Base-by-base conservation (phyloP, 2,329 filamentous ascomycete genomes). In the Fusarium dlaminii region DNA sequence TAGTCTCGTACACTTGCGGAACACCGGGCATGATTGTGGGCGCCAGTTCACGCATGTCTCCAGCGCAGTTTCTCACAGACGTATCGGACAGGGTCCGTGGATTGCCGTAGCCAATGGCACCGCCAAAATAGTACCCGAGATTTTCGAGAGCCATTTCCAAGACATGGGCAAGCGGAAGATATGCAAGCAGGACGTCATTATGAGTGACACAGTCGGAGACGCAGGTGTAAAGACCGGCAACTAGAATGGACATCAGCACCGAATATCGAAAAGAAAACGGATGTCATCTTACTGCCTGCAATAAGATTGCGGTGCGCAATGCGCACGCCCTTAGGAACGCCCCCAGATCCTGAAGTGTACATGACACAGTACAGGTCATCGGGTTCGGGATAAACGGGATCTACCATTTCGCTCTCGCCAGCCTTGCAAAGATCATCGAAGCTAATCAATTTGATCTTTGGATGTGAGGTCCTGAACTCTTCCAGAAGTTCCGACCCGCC, bases 61-160 rank as follows among this genome's bases (percentile, higher is more conserved):
- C 96, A 72, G 92, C 91, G 85, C 94, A 98, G 82, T 98, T 96
- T 72, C 91, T 91, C 82, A 97, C 93, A 13, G 93, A 96, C 4
- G 86, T 84, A 80, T 98, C 96, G 6, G 95, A 93, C 54, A 98
- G 87, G 0, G 96, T 98, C 76, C 93, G 91, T 18, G 94, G 92
- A 80, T 93, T 95, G 66, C 96, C 96, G 82, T 98, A 98, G 56
- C 96, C 96, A 85, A 98, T 91, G 30, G 93, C 94, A 74, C 92
- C 95, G 75, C 96, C 96, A 87, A 96, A 93, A 84, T 91, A 96
- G 65, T 98, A 83, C 66, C 92, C 94, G 8, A 95, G 86, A 81
- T 97, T 98, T 84, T 99, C 96, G 71, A 99, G 93, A 65, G 96
- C 93, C 82, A 97, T 96, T 82, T 98, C 96, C 77, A 98, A 90